Conservation (phyloP, 192 early-diverging fungal species). For the Entomortierella chlamydospora region DNA sequence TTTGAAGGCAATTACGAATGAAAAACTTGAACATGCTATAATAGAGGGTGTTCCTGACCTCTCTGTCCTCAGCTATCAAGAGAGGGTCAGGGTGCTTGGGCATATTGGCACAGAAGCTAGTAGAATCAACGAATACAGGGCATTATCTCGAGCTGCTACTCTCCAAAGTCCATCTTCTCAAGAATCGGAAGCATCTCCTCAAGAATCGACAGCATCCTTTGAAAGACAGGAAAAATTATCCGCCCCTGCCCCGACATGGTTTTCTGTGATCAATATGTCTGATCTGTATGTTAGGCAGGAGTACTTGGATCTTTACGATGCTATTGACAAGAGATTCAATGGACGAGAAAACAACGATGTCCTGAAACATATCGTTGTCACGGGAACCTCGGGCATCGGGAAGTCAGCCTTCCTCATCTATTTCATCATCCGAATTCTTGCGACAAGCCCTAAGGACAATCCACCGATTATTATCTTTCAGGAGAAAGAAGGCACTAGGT, state of each 20-base stretch:
- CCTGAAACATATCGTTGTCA: conserved; percentile 25
- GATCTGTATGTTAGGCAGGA: conserved; percentile 30
- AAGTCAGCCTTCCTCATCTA: conserved; percentile 54
- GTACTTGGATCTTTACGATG: conserved; percentile 32
- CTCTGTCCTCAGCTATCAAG: not conserved
- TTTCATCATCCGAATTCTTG: conserved; percentile 41
- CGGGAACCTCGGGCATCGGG: conserved; percentile 43
- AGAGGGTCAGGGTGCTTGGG: not conserved
- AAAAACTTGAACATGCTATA: no score
- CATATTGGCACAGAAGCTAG: not conserved
- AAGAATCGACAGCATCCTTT: no score
- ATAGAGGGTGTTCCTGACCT: no score
- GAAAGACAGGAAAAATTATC: no score
- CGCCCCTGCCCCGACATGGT: not conserved
- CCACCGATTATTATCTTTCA: conserved; percentile 39
- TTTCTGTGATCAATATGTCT: conserved; percentile 21
- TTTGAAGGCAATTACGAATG: no score
- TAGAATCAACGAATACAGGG: not conserved
- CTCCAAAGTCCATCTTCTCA: not conserved
- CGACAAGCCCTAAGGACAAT: conserved; percentile 18
- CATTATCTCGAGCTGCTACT: not conserved
- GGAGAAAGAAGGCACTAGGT: conserved; percentile 1
- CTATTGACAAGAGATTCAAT: conserved; percentile 3
- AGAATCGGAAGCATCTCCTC: not conserved
- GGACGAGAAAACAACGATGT: not conserved